Conservation (phyloP, 371 early-diverging fungal genomes). For the Syncephalastrum sp. region DNA sequence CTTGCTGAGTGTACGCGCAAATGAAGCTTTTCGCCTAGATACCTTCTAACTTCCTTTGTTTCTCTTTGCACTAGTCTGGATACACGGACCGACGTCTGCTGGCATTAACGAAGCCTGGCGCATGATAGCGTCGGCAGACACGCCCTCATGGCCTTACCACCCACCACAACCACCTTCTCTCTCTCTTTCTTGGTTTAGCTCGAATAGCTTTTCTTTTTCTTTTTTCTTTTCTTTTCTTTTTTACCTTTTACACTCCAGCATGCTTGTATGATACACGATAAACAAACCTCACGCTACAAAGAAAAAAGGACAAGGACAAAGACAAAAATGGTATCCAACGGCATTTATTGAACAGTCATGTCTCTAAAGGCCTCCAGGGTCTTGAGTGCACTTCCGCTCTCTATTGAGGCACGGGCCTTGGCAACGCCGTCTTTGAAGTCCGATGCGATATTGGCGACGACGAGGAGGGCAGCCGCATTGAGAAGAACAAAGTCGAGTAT, state of each 20-base stretch:
- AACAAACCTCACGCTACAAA: too few species aligned
- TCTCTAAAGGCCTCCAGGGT: slow-evolving; percentile 64
- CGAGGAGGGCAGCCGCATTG: slow-evolving; percentile 86
- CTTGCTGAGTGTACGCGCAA: slow-evolving; percentile 23
- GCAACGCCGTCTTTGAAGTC: slow-evolving; percentile 77
- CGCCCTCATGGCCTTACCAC: background rate
- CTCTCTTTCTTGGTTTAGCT: background rate
- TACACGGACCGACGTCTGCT: slow-evolving; percentile 46
- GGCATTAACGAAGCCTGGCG: slow-evolving; percentile 30
- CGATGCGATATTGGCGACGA: slow-evolving; percentile 74
- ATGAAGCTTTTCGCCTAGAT: background rate
- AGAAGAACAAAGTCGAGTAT: slow-evolving; percentile 90
- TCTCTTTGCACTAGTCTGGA: slow-evolving; percentile 30
- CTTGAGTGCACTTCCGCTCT: slow-evolving; percentile 64
- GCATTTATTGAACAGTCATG: slow-evolving; percentile 28
- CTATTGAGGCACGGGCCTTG: slow-evolving; percentile 74
- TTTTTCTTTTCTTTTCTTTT: background rate
- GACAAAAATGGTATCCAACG: background rate
- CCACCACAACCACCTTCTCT: background rate
- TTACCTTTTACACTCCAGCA: background rate
- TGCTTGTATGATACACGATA: background rate
- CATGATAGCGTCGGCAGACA: slow-evolving; percentile 2
- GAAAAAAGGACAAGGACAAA: too few species aligned
- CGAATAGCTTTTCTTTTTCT: background rate
- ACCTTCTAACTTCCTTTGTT: background rate